Base-by-base conservation (phyloP, 164 flowering plant species). In the Vitis riparia region DNA sequence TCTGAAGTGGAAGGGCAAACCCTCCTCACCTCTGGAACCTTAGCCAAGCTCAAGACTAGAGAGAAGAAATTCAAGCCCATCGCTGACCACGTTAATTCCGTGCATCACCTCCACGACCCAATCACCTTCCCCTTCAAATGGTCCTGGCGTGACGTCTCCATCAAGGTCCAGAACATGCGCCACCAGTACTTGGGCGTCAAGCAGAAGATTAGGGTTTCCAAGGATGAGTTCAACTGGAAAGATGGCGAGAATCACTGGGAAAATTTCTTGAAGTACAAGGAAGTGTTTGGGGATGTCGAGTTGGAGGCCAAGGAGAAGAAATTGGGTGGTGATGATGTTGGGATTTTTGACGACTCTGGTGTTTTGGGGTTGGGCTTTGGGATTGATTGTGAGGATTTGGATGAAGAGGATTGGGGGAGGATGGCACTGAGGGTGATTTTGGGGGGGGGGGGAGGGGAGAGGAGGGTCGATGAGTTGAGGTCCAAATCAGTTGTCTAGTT, bases 161-260 rank as follows among this genome's bases (percentile, higher is more conserved):
- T 93, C 78, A 93, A 93, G 71, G 88, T 93, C 68, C 98, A 93
- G 77, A 93, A 93, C 86, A 93, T 93, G 98, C 85, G 97, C 51
- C 95, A 91, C 70, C 97, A 91, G 83, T 93, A 91, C 74, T 51
- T 93, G 65, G 91, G 92, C 29, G 98, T 93, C 61, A 93, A 93
- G 86, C 97, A 89, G 77, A 93, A 93, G 78, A 91, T 91, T 62
- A 77, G 86, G 60, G 68, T 75, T 55, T 82, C 87, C 0, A 65
- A 72, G 13, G 78, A 70, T 27, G 78, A 77, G 55, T 90, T 86
- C 75, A 80, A 83, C 55, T 93, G 97, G 97, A 60, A 65, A 0
- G 97, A 93, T 32, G 98, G 89, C 3, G 84, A 81, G 64, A 81
- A 86, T 71, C 98, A 91, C 69, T 93, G 97, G 94, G 82, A 83